phyloP scores from a whole-genome alignment of 257 asterid species.

The Apocynum venetum region DNA sequence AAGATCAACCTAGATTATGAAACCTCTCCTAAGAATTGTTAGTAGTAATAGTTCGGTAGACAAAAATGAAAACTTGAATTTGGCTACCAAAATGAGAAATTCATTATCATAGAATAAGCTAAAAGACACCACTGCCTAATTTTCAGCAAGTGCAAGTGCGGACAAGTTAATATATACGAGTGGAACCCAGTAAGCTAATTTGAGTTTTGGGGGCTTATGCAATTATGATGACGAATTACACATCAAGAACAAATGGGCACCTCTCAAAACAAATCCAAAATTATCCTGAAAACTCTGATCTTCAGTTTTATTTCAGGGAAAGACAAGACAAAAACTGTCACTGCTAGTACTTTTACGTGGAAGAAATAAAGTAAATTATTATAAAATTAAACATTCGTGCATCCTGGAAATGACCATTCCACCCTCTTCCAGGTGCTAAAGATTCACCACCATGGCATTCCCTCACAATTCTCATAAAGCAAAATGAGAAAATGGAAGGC shows the following conservation, averaged over 20 bases:
- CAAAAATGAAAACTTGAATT: not conserved
- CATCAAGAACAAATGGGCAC: conserved; percentile 12
- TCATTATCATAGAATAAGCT: not conserved
- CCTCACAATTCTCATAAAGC: conserved; percentile 6
- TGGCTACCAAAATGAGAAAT: conserved; percentile 3
- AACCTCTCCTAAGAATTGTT: not conserved
- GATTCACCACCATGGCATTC: conserved; percentile 3
- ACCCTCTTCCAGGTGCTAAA: conserved; percentile 24
- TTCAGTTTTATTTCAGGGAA: conserved; percentile 16
- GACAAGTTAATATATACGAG: not conserved
- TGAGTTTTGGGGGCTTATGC: conserved; percentile 23
- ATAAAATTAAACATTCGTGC: not conserved
- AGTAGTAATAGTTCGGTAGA: not conserved
- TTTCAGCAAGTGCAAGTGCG: not conserved
- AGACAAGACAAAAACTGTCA: conserved; percentile 12
- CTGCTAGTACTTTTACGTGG: not conserved
- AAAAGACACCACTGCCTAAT: not conserved
- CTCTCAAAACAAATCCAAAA: conserved; percentile 17
- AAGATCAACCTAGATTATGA: not conserved
- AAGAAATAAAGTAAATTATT: not conserved
- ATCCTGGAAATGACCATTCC: conserved; percentile 21
- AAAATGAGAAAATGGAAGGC: conserved; percentile 10
- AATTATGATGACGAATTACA: conserved; percentile 14
- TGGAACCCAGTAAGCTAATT: conserved; percentile 1
- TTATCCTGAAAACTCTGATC: conserved; percentile 18